Conservation (phyloP, 2,329 filamentous ascomycete genomes). For the Penicillium sp. region DNA sequence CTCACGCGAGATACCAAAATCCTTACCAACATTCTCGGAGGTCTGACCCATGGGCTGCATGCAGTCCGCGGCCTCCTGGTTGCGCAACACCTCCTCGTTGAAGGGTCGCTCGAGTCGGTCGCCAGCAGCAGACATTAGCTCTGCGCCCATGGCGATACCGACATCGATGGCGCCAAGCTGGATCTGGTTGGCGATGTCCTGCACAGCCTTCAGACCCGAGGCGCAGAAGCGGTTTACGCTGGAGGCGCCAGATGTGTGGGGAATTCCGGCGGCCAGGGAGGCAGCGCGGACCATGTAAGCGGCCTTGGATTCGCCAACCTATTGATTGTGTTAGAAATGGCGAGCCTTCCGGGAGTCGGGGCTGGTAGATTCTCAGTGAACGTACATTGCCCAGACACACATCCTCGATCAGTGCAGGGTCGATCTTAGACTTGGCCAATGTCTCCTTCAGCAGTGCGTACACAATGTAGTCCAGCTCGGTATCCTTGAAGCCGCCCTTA, state of each 20-base stretch:
- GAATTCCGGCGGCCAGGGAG: slow-evolving; percentile 86
- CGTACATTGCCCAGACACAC: slow-evolving; percentile 88
- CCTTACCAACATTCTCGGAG: slow-evolving; percentile 88
- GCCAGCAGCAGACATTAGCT: slow-evolving; percentile 78
- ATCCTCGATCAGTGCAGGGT: slow-evolving; percentile 81
- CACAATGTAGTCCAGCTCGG: slow-evolving; percentile 80
- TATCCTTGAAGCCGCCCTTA: slow-evolving; percentile 96
- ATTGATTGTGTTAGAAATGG: slow-evolving; percentile 1
- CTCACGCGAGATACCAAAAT: slow-evolving; percentile 82
- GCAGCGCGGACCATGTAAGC: slow-evolving; percentile 90
- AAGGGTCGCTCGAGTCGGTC: slow-evolving; percentile 72
- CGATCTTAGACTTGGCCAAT: slow-evolving; percentile 69
- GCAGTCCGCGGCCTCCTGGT: slow-evolving; percentile 79
- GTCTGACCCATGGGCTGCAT: slow-evolving; percentile 98
- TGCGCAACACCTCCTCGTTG: slow-evolving; percentile 71
- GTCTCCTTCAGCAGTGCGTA: slow-evolving; percentile 80
- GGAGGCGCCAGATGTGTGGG: slow-evolving; percentile 79
- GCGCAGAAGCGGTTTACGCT: slow-evolving; percentile 96
- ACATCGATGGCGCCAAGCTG: slow-evolving; percentile 75
- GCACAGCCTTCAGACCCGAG: slow-evolving; percentile 90
- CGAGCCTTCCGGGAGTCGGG: neutral
- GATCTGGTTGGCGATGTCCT: slow-evolving; percentile 92
- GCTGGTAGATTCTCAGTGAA: slow-evolving; percentile 5
- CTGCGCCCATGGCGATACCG: slow-evolving; percentile 83
- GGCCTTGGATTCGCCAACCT: slow-evolving; percentile 80